Evolutionary conservation across 176 grass and related monocot species (phyloP), one percentile per base, ranked within the genome.

Genomic region (Miscanthus lutarioriparius): DNA sequence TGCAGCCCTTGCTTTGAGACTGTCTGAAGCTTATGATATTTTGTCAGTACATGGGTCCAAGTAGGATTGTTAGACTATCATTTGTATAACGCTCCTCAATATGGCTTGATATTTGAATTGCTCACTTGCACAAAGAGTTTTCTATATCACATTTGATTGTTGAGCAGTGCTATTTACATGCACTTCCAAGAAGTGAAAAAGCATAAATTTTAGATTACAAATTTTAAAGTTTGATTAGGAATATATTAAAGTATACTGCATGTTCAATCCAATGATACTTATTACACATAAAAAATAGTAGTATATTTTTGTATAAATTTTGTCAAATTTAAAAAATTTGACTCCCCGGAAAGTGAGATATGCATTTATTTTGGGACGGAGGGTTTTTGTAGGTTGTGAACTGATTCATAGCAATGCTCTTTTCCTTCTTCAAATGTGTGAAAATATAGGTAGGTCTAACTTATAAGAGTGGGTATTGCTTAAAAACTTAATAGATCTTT

Each of bases 41-140:
- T 82, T 88, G 28, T 14, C 22, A 15, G 30, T 65, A 75, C 10
- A 89, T 73, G n/a, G 54, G 2, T 80, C 19, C 49, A 64, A 45
- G 15, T 49, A 65, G 22, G 22, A 61, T 22, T 25, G n/a, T 27
- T 69, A 62, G 38, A 65, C 17, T 43, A 63, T 45, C 5, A 15
- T 14, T 44, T 19, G 17, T 61, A n/a, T 33, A 4, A 7, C 13
- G 1, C 72, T 67, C 5, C n/a, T 67, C 1, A 0, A 14, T 5
- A 33, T 78, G 28, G 27, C 41, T 67, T 6, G 8, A 20, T 70
- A 9, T 54, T 56, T 69, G 16, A 75, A 25, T 43, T 54, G 8
- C 68, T 56, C 19, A 13, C 58, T 54, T 61, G 4, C 44, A 62
- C 44, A 59, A 37, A 17, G n/a, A 17, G 13, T 54, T 74, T 37